These are phyloP conservation scores for Trichoderma sp. DNA, from an alignment of 2,329 filamentous ascomycete species.

Conservation along the genomic window DNA sequence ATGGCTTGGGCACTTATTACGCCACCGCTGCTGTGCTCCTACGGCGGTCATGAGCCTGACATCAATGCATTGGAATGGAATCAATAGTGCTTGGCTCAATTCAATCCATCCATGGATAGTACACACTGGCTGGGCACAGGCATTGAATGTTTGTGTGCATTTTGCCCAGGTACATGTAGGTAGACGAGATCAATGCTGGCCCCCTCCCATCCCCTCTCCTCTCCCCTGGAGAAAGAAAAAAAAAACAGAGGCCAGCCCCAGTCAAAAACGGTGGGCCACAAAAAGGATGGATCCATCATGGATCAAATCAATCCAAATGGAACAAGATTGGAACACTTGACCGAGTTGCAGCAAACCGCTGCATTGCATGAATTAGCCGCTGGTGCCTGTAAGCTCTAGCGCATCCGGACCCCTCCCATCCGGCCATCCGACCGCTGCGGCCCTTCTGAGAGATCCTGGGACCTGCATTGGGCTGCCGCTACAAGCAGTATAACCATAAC, in stretches of 20 bases:
- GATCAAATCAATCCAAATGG: background rate
- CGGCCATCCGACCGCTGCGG: slow-evolving; percentile 15
- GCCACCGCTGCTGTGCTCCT: too few species aligned
- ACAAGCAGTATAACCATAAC: background rate
- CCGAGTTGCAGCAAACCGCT: background rate
- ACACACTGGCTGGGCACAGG: background rate
- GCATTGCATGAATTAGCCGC: slow-evolving; percentile 15
- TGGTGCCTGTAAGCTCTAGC: slow-evolving; percentile 16
- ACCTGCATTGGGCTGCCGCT: slow-evolving; percentile 10
- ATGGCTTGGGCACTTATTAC: background rate
- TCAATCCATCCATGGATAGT: background rate
- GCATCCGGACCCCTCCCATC: slow-evolving; percentile 11
- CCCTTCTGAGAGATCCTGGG: background rate
- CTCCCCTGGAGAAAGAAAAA: background rate
- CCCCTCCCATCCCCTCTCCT: too few species aligned
- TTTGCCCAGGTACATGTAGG: background rate
- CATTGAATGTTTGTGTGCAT: background rate
- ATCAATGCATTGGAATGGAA: too few species aligned
- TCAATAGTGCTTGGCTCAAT: too few species aligned
- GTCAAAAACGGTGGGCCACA: background rate
- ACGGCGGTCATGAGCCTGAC: too few species aligned
- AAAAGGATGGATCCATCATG: background rate
- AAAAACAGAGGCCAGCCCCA: background rate
- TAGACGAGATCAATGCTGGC: background rate
- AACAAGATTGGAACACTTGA: background rate